Percentiles rank a stretch among this genome's conserved stretches.
Evolutionary conservation across 352 stramenopile species (phyloP).

Genomic region (Globisporangium echinulatum): DNA sequence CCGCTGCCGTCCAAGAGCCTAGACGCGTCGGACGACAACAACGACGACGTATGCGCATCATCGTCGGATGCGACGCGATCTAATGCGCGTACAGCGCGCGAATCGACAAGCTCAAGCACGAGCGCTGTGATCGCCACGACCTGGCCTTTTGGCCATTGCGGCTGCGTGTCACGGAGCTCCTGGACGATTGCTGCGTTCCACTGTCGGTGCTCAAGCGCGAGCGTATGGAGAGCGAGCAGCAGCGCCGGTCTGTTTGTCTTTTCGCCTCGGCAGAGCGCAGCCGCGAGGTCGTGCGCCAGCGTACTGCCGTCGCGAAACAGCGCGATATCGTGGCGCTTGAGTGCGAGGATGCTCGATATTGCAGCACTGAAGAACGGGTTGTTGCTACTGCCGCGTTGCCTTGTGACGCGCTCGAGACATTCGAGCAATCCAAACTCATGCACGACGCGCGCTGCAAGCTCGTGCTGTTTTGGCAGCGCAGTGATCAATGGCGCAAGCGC

Average conservation of each 20-base stretch:
- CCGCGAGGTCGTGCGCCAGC: neutral
- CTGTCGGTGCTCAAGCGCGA: neutral
- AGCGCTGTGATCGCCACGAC: too few relatives aligned
- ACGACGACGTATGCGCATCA: too few relatives aligned
- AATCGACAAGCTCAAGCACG: neutral
- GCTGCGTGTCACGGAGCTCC: neutral
- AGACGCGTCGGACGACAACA: too few relatives aligned
- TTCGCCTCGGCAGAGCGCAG: neutral
- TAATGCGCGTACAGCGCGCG: too few relatives aligned
- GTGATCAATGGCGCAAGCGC: neutral
- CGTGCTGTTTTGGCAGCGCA: neutral
- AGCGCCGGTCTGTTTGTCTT: neutral
- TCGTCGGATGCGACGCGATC: too few relatives aligned
- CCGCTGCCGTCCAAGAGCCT: neutral
- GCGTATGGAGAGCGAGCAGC: neutral
- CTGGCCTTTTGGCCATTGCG: too few relatives aligned
- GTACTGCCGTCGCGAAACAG: neutral
- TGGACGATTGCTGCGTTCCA: neutral
- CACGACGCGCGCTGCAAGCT: neutral
- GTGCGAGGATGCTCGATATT: neutral
- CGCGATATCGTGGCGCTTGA: neutral
- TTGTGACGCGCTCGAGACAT: neutral
- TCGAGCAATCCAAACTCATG: neutral
- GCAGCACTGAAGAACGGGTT: neutral
- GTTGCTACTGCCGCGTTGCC: neutral